These are phyloP conservation scores for Ceratocystiopsis brevicomis DNA, from an alignment of 2,329 filamentous ascomycete genomes.

Conservation along the genomic window DNA sequence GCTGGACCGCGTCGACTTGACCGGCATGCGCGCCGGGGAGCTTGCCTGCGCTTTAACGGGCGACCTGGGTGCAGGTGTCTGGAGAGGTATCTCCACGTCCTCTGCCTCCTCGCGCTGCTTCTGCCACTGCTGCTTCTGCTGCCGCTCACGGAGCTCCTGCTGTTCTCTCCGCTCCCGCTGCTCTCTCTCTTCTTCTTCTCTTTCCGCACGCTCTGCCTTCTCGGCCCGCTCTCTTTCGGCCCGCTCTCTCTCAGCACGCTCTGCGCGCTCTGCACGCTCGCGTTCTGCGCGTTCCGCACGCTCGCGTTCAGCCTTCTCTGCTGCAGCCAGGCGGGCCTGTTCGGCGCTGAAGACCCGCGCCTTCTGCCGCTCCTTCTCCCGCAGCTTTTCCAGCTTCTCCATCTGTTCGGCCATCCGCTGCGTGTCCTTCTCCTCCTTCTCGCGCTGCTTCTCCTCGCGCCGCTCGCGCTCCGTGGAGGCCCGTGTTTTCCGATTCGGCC, in stretches of 20 bases:
- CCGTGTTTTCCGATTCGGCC: slow-evolving; percentile 30
- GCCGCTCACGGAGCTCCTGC: slow-evolving; percentile 12
- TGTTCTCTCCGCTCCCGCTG: slow-evolving; percentile 22
- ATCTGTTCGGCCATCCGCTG: slow-evolving; percentile 41
- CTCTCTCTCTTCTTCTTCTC: slow-evolving; percentile 23
- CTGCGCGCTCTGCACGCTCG: too few relatives aligned
- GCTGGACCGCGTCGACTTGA: slow-evolving; percentile 29
- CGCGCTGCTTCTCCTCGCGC: slow-evolving; percentile 34
- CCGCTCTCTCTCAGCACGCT: too few relatives aligned
- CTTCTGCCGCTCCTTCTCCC: slow-evolving; percentile 54
- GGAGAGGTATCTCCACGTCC: slow-evolving; percentile 5
- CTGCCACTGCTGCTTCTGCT: slow-evolving; percentile 17
- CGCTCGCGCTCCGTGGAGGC: slow-evolving; percentile 42
- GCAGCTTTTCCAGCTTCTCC: slow-evolving; percentile 45
- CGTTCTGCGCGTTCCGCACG: too few relatives aligned
- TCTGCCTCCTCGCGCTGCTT: background rate
- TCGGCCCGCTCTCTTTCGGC: too few relatives aligned
- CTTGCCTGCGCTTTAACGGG: background rate
- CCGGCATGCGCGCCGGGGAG: slow-evolving; percentile 20
- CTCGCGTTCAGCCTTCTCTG: too few relatives aligned
- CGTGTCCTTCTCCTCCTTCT: slow-evolving; percentile 41
- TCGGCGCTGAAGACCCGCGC: slow-evolving; percentile 27
- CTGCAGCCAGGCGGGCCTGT: too few relatives aligned
- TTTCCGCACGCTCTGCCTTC: too few relatives aligned
- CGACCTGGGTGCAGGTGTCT: slow-evolving; percentile 5